phyloP scores from a whole-genome alignment of 129 eudicot species.

The Chrysanthemum makinoi region DNA sequence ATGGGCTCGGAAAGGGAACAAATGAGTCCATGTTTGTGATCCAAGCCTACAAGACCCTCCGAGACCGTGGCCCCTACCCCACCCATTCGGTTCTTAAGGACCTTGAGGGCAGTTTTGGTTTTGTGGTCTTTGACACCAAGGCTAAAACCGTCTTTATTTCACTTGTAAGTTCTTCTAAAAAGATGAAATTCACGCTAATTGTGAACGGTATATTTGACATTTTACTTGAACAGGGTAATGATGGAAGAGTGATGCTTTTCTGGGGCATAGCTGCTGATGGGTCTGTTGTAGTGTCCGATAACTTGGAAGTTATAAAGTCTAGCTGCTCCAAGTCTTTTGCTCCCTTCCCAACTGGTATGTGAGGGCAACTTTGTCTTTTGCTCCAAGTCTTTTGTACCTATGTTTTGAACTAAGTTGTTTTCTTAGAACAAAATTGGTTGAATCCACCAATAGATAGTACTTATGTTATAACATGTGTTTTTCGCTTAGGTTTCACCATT shows the following conservation, averaged over 20 bases:
- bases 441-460: background rate
- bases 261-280: constrained; percentile 88
- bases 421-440: background rate
- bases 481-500: background rate
- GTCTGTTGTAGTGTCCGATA: constrained; percentile 75
- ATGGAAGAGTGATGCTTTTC: constrained; percentile 61
- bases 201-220: background rate
- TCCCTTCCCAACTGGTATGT: constrained; percentile 81
- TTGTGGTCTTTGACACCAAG: constrained; percentile 74
- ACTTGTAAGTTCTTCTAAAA: constrained; percentile 42
- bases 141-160: constrained; percentile 66
- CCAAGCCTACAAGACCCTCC: constrained; percentile 89
- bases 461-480: too few relatives aligned
- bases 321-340: constrained; percentile 89
- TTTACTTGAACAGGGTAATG: constrained; percentile 51
- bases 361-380: background rate
- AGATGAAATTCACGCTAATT: background rate
- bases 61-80: constrained; percentile 89
- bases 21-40: constrained; percentile 85
- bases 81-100: constrained; percentile 82
- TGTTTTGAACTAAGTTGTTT: background rate
- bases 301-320: constrained; percentile 58
- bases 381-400: too few relatives aligned
- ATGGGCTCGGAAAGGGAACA: constrained; percentile 57
- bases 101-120: constrained; percentile 87